Base-by-base conservation (phyloP, 2,329 filamentous ascomycete species). In the Aaosphaeria pasadenensis region DNA sequence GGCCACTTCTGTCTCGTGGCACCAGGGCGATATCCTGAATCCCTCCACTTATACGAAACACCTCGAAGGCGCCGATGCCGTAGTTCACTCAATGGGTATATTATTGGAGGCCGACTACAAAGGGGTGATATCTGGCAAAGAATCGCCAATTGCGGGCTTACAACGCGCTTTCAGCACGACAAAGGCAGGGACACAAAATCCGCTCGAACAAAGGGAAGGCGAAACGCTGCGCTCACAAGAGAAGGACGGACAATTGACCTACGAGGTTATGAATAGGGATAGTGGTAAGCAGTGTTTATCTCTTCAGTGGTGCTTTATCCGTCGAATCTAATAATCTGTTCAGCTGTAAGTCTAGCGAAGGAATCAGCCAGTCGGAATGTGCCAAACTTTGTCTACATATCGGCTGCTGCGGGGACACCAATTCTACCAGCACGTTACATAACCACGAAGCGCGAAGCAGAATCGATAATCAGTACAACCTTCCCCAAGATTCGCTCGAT, bases 41-140 rank as follows among this genome's bases (percentile, higher is more conserved):
- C 92, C 94, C 1, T 76, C 81, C 1, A 88, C 88, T 13, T 99
- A 96, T 74, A 82, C 81, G 6, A 76, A 86, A 0, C 82, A 92
- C 42, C 82, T 99, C 52, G 81, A 83, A 57, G 83, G 82, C 48
- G 89, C 91, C 52, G 84, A 90, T 68, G 91, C 85, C 48, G 91
- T 97, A 29, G 87, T 99, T 42, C 94, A 99, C 77, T 90, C 82
- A 63, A 91, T 97, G 87, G 94, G 94, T 7, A 96, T 99, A 60
- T 80, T 99, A 13, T 82, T 99, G 7, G 94, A 99, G 76, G 91
- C 91, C 43, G 94, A 99, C 76, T 99, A 99, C 82, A 99, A 99
- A 74, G 88, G 88, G 58, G 86, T 96, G 11, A 69, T 99, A 29
- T 86, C 84, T 17, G 94, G 94, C 44, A 84, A 82, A 51, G 91